These are phyloP conservation scores for Termitomyces eurrhizus DNA, from an alignment of 768 basidiomycete species.

Conservation along the genomic window DNA sequence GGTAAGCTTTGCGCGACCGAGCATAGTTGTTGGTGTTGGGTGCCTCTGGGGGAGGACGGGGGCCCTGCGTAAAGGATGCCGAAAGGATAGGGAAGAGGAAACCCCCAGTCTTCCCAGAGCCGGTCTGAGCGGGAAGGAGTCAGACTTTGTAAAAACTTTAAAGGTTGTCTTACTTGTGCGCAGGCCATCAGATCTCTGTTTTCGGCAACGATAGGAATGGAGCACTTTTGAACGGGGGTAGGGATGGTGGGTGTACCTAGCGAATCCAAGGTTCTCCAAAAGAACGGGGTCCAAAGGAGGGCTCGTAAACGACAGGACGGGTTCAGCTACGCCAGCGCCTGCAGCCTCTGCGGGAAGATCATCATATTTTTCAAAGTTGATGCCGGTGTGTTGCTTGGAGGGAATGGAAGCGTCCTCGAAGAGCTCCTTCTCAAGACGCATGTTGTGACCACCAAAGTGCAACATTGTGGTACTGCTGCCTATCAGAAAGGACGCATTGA, in stretches of 20 bases:
- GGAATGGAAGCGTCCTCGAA: slow-evolving; percentile 87
- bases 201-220: slow-evolving; percentile 93
- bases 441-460: slow-evolving; percentile 68
- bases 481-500: too few relatives aligned
- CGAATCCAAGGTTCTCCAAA: slow-evolving; percentile 89
- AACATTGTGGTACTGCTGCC: too few relatives aligned
- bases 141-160: slow-evolving; percentile 1
- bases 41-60: slow-evolving; percentile 62
- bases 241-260: slow-evolving; percentile 84
- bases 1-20: slow-evolving; percentile 85
- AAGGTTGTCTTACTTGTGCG: slow-evolving; percentile 60
- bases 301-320: slow-evolving; percentile 79
- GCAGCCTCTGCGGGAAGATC: slow-evolving; percentile 99
- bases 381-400: slow-evolving; percentile 90
- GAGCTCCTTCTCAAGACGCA: slow-evolving; percentile 91
- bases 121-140: slow-evolving; percentile 59
- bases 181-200: slow-evolving; percentile 93
- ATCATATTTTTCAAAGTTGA: slow-evolving; percentile 99
- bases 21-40: slow-evolving; percentile 47
- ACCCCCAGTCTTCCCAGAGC: slow-evolving; percentile 98
- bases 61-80: slow-evolving; percentile 83
- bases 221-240: slow-evolving; percentile 99
- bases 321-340: slow-evolving; percentile 95
- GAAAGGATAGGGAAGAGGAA: slow-evolving; percentile 99
- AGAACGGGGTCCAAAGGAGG: slow-evolving; percentile 92